Conservation (phyloP, 768 basidiomycete genomes). For the Dacryopinax spathularia region DNA sequence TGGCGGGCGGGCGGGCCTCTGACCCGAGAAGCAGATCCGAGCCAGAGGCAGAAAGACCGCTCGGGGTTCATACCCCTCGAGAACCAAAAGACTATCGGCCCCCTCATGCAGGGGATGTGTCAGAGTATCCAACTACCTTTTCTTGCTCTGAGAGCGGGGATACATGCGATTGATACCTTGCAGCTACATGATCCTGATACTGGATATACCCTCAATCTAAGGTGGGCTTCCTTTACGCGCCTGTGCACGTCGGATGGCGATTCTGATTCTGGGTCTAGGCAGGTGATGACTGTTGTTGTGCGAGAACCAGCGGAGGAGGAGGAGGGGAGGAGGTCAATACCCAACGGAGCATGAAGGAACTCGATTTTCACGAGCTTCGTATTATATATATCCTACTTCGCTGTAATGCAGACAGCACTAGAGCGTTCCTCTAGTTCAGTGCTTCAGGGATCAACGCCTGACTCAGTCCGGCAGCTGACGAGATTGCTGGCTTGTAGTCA, state of each 20-base stretch:
- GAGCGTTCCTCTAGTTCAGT: too few relatives aligned
- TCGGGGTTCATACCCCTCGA: constrained; percentile 64
- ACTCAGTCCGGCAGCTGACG: too few relatives aligned
- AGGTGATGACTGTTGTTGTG: constrained; percentile 61
- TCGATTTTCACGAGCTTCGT: not conserved
- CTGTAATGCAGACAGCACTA: not conserved
- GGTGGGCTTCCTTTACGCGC: constrained; percentile 31
- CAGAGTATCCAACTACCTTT: constrained; percentile 81
- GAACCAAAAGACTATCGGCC: constrained; percentile 64
- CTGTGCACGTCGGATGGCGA: not conserved
- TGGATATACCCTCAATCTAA: constrained; percentile 54
- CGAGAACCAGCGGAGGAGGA: constrained; percentile 32
- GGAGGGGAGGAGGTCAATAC: constrained; percentile 2
- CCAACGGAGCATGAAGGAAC: not conserved
- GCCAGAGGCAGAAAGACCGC: not conserved
- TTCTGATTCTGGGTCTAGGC: constrained; percentile 29
- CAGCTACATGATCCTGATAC: constrained; percentile 63
- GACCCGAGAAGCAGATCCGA: not conserved
- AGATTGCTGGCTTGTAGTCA: too few relatives aligned
- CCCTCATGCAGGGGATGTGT: constrained; percentile 64
- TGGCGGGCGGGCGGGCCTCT: not conserved
- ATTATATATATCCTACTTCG: not conserved
- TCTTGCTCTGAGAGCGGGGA: constrained; percentile 62
- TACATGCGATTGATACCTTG: constrained; percentile 59
- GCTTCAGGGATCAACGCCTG: too few relatives aligned